Conservation (phyloP, 2,329 filamentous ascomycete species). For the Elsinoe ampelina region DNA sequence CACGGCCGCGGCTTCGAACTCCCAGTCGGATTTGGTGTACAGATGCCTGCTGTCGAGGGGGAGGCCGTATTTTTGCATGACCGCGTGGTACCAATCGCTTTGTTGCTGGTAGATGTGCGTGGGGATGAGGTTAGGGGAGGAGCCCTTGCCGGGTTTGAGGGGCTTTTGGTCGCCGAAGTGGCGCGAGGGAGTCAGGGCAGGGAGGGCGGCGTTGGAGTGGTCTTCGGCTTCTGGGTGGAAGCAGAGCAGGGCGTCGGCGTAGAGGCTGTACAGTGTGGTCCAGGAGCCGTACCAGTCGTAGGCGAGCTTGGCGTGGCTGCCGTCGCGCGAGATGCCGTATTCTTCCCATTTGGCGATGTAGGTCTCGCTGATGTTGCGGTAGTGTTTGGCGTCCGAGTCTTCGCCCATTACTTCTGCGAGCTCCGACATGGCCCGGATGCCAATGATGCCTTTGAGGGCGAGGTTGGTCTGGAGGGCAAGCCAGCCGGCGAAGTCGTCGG, state of each 20-base stretch:
- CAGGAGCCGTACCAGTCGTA: constrained; percentile 75
- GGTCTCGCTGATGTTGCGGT: constrained; percentile 48
- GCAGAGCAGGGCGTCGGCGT: constrained; percentile 69
- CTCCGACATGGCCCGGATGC: constrained; percentile 67
- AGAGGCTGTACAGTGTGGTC: constrained; percentile 81
- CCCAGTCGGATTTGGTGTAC: constrained; percentile 86
- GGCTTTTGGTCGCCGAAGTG: constrained; percentile 12
- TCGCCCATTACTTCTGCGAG: constrained; percentile 56
- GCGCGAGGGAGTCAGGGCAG: constrained; percentile 14
- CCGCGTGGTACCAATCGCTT: constrained; percentile 69
- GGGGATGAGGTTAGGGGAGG: constrained; percentile 51
- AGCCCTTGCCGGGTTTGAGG: constrained; percentile 24
- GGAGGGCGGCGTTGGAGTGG: constrained; percentile 32
- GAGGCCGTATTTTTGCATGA: constrained; percentile 72
- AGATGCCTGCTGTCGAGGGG: constrained; percentile 74
- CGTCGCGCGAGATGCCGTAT: constrained; percentile 59
- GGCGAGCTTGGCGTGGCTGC: constrained; percentile 64
- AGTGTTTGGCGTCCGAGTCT: constrained; percentile 48
- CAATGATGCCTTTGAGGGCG: constrained; percentile 74
- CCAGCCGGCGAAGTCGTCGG: constrained; percentile 75
- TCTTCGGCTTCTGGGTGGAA: constrained; percentile 49
- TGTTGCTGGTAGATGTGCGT: constrained; percentile 68
- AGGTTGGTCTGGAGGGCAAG: constrained; percentile 72
- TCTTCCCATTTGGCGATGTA: constrained; percentile 67
- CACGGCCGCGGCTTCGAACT: constrained; percentile 78